A percentile compares a stretch with the other conserved stretches of the same genome.
phyloP scores from a whole-genome alignment of 192 early-diverging fungal genomes.

The Podila minutissima region DNA sequence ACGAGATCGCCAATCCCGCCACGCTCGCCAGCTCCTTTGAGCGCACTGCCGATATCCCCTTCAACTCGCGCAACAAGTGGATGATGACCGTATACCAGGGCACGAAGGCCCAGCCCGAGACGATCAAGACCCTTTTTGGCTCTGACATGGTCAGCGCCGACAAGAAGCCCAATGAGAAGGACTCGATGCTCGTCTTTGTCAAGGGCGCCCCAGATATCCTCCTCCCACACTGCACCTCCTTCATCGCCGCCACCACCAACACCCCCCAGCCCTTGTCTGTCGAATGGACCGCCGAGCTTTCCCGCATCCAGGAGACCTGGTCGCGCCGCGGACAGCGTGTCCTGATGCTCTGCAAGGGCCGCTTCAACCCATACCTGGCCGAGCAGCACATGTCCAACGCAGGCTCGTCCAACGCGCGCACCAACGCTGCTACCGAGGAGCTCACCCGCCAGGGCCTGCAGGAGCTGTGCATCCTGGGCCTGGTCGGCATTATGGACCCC shows the following conservation, averaged over 20 bases:
- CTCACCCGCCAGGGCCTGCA: constrained; percentile 44
- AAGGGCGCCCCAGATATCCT: constrained; percentile 90
- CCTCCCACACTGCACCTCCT: constrained; percentile 57
- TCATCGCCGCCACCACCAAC: constrained; percentile 46
- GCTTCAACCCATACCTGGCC: constrained; percentile 25
- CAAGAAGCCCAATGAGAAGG: constrained; percentile 27
- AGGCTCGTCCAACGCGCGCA: not conserved
- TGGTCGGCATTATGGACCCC: constrained; percentile 87
- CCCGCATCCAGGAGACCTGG: constrained; percentile 65
- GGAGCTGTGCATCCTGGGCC: constrained; percentile 74
- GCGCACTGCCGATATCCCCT: constrained; percentile 66
- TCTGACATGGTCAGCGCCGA: constrained; percentile 11
- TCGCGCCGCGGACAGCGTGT: constrained; percentile 69
- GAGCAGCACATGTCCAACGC: not conserved
- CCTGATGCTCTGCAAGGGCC: constrained; percentile 51
- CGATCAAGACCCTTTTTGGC: constrained; percentile 48
- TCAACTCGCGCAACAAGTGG: constrained; percentile 84
- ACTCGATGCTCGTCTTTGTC: constrained; percentile 60
- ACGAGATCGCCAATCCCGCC: constrained; percentile 9
- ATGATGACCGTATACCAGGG: constrained; percentile 61
- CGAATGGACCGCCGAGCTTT: constrained; percentile 42
- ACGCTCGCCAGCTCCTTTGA: constrained; percentile 23
- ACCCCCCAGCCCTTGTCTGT: constrained; percentile 52
- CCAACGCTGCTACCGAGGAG: constrained; percentile 18
- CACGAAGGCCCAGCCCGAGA: constrained; percentile 17